Conservation (phyloP, 1,284 basidiomycete species). For the Rhodofomes roseus region DNA sequence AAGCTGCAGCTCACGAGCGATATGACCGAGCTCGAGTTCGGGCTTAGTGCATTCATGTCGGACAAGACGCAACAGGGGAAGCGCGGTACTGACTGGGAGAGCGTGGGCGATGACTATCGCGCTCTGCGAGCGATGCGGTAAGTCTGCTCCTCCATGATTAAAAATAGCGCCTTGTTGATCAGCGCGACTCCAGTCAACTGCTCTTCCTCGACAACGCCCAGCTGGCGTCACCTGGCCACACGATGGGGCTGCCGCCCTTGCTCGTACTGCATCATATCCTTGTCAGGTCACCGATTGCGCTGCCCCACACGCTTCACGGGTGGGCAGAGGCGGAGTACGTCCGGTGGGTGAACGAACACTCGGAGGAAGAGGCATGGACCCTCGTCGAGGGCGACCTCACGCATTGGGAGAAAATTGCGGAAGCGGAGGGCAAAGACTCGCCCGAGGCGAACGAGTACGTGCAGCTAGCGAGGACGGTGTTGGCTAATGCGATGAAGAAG, state of each 20-base stretch:
- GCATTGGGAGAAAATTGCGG: slow-evolving; percentile 70
- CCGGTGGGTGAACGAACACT: slow-evolving; percentile 80
- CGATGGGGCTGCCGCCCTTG: slow-evolving; percentile 72
- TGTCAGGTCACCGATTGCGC: slow-evolving; percentile 79
- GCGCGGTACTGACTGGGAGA: slow-evolving; percentile 62
- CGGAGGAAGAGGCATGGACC: slow-evolving; percentile 65
- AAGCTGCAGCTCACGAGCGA: slow-evolving; percentile 91
- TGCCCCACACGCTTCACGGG: slow-evolving; percentile 84
- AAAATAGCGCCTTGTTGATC: neutral
- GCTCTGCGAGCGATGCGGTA: slow-evolving; percentile 79
- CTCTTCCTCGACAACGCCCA: slow-evolving; percentile 80
- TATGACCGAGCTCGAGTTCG: slow-evolving; percentile 95
- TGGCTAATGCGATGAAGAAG: slow-evolving; percentile 33
- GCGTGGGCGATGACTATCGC: slow-evolving; percentile 77
- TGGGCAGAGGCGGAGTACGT: slow-evolving; percentile 95
- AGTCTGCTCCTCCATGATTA: slow-evolving; percentile 22
- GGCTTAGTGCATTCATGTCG: slow-evolving; percentile 73
- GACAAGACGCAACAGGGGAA: slow-evolving; percentile 50
- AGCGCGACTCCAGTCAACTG: slow-evolving; percentile 52
- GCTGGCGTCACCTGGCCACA: slow-evolving; percentile 63
- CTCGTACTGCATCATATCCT: slow-evolving; percentile 90
- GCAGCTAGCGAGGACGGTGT: slow-evolving; percentile 56
- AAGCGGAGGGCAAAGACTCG: slow-evolving; percentile 44
- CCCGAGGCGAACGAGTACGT: slow-evolving; percentile 53
- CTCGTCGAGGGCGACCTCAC: slow-evolving; percentile 67